phyloP scores from a whole-genome alignment of 2,329 filamentous ascomycete genomes.

The Fusarium odoratissimum region DNA sequence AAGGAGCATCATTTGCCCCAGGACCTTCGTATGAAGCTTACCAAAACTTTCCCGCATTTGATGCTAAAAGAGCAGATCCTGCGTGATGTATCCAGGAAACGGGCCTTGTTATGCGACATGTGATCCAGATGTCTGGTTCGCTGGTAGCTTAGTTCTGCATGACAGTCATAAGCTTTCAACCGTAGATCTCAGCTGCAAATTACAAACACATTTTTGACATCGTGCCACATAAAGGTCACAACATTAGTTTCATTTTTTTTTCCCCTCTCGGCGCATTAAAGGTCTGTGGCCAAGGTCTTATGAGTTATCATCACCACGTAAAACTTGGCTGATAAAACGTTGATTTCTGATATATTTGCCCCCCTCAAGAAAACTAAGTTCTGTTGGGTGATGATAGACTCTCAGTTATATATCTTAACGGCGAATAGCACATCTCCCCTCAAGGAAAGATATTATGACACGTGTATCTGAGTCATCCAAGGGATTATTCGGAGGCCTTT shows the following conservation, averaged over 20 bases:
- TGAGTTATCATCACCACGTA: background rate
- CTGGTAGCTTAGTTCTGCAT: background rate
- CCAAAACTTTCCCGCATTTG: background rate
- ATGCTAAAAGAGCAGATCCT: background rate
- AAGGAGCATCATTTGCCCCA: no score
- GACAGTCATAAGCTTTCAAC: background rate
- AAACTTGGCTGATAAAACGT: background rate
- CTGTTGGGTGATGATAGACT: background rate
- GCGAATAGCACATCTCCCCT: background rate
- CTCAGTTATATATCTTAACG: no score
- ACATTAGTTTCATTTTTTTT: no score
- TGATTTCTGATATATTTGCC: background rate
- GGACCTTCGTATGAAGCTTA: no score
- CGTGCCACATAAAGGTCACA: no score
- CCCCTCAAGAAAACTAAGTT: no score
- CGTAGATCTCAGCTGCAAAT: background rate
- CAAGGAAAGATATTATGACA: background rate
- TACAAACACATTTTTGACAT: no score
- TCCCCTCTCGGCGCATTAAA: no score
- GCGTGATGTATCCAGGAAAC: background rate
- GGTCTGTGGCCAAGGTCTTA: background rate
- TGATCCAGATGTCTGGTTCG: no score
- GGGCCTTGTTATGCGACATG: fast-evolving
- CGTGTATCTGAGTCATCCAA: background rate
- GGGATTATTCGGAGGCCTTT: no score